Conservation (phyloP, 1,139 yeast species). For the Yamadazyma atlantica region DNA sequence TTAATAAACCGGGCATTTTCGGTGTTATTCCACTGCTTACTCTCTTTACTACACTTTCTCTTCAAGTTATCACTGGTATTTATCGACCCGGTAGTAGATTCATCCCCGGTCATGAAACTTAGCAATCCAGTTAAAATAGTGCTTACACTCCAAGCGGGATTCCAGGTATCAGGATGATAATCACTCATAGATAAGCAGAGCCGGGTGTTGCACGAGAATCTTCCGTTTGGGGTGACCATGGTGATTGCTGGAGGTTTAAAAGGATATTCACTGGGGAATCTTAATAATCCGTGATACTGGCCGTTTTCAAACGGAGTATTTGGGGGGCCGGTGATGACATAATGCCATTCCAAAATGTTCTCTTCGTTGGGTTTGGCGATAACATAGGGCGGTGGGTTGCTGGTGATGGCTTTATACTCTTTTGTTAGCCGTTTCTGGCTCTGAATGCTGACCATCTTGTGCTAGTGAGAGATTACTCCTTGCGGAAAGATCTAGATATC, state of each 20-base stretch:
- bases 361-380: conserved; percentile 79
- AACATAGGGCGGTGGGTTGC: conserved; percentile 79
- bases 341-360: conserved; percentile 77
- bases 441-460: conserved; percentile 5
- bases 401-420: conserved; percentile 74
- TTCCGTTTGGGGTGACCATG: conserved; percentile 84
- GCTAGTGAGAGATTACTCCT: no score
- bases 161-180: conserved; percentile 92
- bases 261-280: conserved; percentile 86
- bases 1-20: conserved; percentile 54
- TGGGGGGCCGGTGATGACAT: conserved; percentile 82
- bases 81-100: conserved; percentile 41
- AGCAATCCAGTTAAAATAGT: conserved; percentile 82
- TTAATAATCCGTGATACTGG: conserved; percentile 86
- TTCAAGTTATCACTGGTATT: conserved; percentile 38
- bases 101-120: conserved; percentile 79
- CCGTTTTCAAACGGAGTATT: conserved; percentile 83
- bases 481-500: no score
- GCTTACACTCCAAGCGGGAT: conserved; percentile 92
- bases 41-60: conserved; percentile 44
- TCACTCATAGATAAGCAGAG: conserved; percentile 89
- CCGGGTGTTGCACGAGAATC: conserved; percentile 76
- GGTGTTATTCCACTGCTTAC: conserved; percentile 64
- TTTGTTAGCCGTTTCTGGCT: conserved; percentile 57
- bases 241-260: conserved; percentile 90